Percentiles rank a stretch among this genome's conserved stretches.
These are phyloP conservation scores for Zymoseptoria brevis DNA, from an alignment of 2,329 filamentous ascomycete genomes.

Conservation along the genomic window DNA sequence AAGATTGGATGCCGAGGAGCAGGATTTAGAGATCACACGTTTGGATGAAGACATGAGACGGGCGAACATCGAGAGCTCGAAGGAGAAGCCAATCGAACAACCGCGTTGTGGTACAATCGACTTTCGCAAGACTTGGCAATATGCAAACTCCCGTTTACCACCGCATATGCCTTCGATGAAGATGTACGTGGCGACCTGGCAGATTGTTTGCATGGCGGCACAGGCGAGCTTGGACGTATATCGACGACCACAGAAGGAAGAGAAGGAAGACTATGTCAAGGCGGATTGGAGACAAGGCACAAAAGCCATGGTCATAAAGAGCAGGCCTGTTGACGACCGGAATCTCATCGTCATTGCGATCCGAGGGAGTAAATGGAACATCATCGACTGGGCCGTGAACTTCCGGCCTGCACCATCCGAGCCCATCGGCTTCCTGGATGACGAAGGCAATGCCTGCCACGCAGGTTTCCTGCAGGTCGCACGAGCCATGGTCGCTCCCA, in stretches of 20 bases:
- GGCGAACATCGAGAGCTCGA: neutral
- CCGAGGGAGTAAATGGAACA: constrained; percentile 62
- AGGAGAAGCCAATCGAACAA: neutral
- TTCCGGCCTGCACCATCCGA: constrained; percentile 60
- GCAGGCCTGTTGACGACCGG: constrained; percentile 67
- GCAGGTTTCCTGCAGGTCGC: constrained; percentile 72
- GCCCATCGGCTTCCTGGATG: constrained; percentile 66
- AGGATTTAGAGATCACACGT: constrained; percentile 25
- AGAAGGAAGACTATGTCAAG: constrained; percentile 61
- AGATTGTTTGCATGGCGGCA: constrained; percentile 68
- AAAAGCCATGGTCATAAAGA: constrained; percentile 80
- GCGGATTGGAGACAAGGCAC: constrained; percentile 67
- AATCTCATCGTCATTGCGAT: constrained; percentile 78
- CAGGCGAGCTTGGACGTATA: constrained; percentile 72
- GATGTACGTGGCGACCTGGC: constrained; percentile 67
- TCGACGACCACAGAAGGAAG: constrained; percentile 51
- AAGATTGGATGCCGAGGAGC: constrained; percentile 57
- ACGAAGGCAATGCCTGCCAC: constrained; percentile 69
- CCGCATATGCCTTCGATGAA: constrained; percentile 58
- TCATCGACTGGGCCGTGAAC: constrained; percentile 83
- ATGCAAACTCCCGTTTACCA: constrained; percentile 69
- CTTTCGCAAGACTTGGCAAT: constrained; percentile 60
- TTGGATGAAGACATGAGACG: neutral
- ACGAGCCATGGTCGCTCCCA: constrained; percentile 63
- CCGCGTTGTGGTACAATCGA: constrained; percentile 15